A percentile compares a stretch with the other conserved stretches of the same genome.
Evolutionary conservation across 768 basidiomycete species (phyloP).

Genomic region (Collybia mongolica): DNA sequence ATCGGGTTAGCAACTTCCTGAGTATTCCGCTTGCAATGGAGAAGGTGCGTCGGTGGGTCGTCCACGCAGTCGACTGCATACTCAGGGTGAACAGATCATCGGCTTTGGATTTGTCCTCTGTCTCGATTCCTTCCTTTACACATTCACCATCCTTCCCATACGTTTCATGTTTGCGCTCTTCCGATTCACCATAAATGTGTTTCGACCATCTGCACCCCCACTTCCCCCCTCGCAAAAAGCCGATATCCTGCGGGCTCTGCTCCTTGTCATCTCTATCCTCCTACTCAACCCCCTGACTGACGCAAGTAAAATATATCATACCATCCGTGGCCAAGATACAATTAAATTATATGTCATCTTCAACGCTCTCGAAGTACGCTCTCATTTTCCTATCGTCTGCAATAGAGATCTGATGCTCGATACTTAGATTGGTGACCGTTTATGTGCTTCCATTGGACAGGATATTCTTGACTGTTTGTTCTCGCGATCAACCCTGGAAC

Average conservation of each 20-base stretch:
- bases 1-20: conserved; percentile 94
- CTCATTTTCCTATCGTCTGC: neutral
- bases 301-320: conserved; percentile 97
- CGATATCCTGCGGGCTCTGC: conserved; percentile 79
- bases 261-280: conserved; percentile 72
- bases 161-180: conserved; percentile 69
- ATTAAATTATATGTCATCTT: conserved; percentile 99
- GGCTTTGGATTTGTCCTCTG: conserved; percentile 92
- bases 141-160: conserved; percentile 96
- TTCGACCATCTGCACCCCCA: conserved; percentile 48
- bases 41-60: conserved; percentile 55
- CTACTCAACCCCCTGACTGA: conserved; percentile 85
- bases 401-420: conserved; percentile 4
- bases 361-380: conserved; percentile 90
- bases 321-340: conserved; percentile 95
- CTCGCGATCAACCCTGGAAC: conserved; percentile 85
- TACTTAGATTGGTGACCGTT: conserved; percentile 84
- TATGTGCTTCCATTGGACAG: conserved; percentile 96
- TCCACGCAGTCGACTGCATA: neutral
- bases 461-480: conserved; percentile 96
- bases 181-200: conserved; percentile 49
- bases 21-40: conserved; percentile 91
- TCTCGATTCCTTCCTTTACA: conserved; percentile 95
- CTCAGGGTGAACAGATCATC: conserved; percentile 60
- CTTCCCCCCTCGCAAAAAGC: conserved; percentile 90